Base-by-base conservation (phyloP, 768 basidiomycete genomes). In the Boletus rufocinnamomeus region DNA sequence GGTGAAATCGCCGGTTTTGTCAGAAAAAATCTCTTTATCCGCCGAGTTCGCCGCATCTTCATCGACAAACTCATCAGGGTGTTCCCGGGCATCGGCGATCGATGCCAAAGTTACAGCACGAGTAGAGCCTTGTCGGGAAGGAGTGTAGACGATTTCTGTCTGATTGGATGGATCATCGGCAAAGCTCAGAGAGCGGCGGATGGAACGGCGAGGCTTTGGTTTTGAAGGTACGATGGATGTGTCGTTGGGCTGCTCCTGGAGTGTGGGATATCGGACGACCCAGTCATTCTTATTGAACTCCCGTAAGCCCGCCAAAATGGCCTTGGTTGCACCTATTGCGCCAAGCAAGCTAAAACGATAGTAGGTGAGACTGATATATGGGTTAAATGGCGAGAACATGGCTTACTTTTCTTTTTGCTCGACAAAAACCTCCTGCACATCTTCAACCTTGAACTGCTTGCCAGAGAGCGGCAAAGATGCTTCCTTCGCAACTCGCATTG, bases 261-360 rank as follows among this genome's bases (percentile, higher is more conserved):
- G 77, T 68, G 84, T 83, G 53, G 95, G 95, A 73, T 98, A 98
- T 57, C 92, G 79, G 17, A 98, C 85, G 27, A 91, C 82, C 95
- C 93, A 97, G 62, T 89, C 82, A 40, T 85, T 79, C 75, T 87
- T 87, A 77, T 91, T 97, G 79, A 96, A 97, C 51, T 78, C 76
- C 50, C 84, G 83, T 23, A 98, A 75, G 65, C 88, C 88, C 50
- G 73, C 74, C 40, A 97, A 77, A 46, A 98, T 82, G 13, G 76
- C 65, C 65, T 84, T 82, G 38, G 94, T 86, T 0, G 83, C 78
- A 65, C 88, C 84, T 63, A 97, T 84, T n/a, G 90, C 93, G 51
- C 77, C 78, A 32, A 92, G 81, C 57, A 97, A 79, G 28, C 67
- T 66, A 28, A 35, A 41, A 40, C 8, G n/a, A 56, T n/a, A 27